Conservation (phyloP, 768 basidiomycete genomes). For the Lactarius hengduanensis region DNA sequence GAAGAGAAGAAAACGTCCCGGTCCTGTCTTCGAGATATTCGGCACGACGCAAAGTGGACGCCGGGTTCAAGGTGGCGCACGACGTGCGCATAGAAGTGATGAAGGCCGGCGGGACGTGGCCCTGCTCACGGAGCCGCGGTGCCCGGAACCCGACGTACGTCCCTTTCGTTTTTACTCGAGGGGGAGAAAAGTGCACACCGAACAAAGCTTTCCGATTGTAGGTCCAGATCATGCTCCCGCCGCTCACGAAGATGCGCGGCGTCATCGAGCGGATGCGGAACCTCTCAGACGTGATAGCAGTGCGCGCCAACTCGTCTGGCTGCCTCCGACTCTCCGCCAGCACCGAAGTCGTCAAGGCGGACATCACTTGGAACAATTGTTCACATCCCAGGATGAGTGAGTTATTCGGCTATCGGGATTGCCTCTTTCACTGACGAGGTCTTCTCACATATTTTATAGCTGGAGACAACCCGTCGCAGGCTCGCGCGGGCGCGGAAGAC, state of each 20-base stretch:
- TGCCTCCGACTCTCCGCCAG: conserved; percentile 53
- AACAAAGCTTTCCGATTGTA: conserved; percentile 34
- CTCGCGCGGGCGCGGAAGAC: conserved; percentile 31
- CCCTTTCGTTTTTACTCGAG: background rate
- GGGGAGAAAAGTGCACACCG: background rate
- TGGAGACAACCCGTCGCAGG: conserved; percentile 31
- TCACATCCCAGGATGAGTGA: conserved; percentile 58
- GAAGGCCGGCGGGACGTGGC: conserved; percentile 66
- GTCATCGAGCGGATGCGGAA: conserved; percentile 72
- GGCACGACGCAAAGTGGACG: conserved; percentile 61
- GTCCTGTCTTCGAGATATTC: conserved; percentile 73
- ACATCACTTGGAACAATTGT: conserved; percentile 78
- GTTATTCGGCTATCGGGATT: background rate
- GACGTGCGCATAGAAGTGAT: conserved; percentile 83
- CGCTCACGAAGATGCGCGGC: conserved; percentile 71
- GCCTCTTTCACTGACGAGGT: background rate
- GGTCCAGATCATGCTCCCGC: conserved; percentile 77
- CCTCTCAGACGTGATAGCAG: conserved; percentile 65
- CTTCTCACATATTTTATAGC: background rate
- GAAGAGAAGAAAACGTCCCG: conserved; percentile 76
- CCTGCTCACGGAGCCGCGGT: conserved; percentile 73
- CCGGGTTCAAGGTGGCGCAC: conserved; percentile 66
- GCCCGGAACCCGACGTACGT: conserved; percentile 81
- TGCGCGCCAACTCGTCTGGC: conserved; percentile 68
- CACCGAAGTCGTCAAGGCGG: conserved; percentile 72